Conservation (phyloP, 1,284 basidiomycete species). For the Cystobasidium slooffiae region DNA sequence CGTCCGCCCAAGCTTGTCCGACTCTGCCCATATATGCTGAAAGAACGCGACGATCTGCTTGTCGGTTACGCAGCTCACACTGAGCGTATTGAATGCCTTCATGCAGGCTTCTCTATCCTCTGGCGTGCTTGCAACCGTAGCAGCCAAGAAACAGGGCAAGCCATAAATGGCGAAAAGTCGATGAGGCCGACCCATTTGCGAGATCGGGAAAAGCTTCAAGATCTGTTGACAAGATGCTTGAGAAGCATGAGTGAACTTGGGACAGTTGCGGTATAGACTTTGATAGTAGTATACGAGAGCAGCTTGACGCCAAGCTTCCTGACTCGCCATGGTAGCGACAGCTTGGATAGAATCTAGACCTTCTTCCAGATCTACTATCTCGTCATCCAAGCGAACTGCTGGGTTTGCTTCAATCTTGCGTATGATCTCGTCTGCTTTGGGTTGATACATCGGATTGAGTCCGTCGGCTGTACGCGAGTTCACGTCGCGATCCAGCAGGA, state of each 20-base stretch:
- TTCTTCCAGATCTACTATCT: conserved; percentile 4
- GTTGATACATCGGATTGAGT: conserved; percentile 15
- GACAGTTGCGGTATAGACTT: background rate
- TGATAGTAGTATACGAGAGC: conserved; percentile 31
- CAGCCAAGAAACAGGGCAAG: conserved; percentile 23
- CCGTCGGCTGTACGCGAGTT: conserved; percentile 1
- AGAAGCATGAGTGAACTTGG: background rate
- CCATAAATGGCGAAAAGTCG: conserved; percentile 10
- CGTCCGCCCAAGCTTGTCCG: background rate
- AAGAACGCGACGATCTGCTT: background rate
- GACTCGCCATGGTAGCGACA: conserved; percentile 12
- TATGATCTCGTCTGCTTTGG: conserved; percentile 12
- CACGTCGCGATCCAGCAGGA: conserved; percentile 22
- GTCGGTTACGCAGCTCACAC: background rate
- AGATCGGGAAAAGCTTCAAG: background rate
- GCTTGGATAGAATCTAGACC: conserved; percentile 16
- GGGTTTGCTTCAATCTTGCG: conserved; percentile 6
- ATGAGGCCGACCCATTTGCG: conserved; percentile 2
- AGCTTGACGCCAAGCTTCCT: conserved; percentile 28
- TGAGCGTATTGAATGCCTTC: background rate
- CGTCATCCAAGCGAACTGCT: conserved; percentile 1
- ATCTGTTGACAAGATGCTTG: conserved; percentile 8
- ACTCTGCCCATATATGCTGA: conserved; percentile 12
- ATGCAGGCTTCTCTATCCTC: conserved; percentile 3
- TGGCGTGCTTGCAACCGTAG: conserved; percentile 10